A percentile compares a stretch with the other conserved stretches of the same genome.
These are phyloP conservation scores for Diaporthe humulicola DNA, from an alignment of 2,329 filamentous ascomycete species.

Conservation along the genomic window DNA sequence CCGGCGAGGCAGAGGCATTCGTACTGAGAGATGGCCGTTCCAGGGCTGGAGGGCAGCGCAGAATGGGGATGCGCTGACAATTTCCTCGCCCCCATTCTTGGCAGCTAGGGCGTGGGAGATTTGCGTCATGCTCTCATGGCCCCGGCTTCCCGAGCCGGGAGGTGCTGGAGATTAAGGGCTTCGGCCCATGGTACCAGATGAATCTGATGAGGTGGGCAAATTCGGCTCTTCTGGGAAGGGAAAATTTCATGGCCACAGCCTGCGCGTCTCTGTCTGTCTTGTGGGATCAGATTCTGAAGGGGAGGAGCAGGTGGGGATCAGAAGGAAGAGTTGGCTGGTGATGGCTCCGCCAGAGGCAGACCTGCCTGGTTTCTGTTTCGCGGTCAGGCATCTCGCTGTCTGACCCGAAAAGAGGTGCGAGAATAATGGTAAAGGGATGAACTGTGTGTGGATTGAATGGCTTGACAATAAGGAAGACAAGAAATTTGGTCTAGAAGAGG, in stretches of 20 bases:
- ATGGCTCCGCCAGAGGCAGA: neutral
- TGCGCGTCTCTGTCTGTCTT: neutral
- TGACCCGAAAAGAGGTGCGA: neutral
- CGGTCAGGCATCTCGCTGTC: neutral
- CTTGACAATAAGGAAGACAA: neutral
- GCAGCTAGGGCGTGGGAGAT: conserved; percentile 27
- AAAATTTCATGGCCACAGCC: neutral
- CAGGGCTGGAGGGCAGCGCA: neutral
- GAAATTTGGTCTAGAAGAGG: conserved; percentile 7
- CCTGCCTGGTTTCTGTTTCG: neutral
- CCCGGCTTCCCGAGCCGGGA: neutral
- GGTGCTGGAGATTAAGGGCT: neutral
- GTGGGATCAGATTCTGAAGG: neutral
- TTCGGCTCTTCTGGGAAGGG: neutral
- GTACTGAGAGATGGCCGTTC: neutral
- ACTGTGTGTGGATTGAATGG: neutral
- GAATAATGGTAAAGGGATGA: neutral
- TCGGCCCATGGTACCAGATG: neutral
- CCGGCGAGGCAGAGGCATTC: neutral
- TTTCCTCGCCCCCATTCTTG: conserved; percentile 22
- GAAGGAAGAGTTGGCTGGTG: neutral
- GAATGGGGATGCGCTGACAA: neutral
- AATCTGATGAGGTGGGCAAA: neutral
- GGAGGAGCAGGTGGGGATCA: neutral
- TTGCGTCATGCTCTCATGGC: conserved; percentile 30